Percentiles rank a stretch among this genome's conserved stretches.
Evolutionary conservation across 495 filamentous ascomycete species (phyloP).

Genomic region (Penicillium egyptiacum): DNA sequence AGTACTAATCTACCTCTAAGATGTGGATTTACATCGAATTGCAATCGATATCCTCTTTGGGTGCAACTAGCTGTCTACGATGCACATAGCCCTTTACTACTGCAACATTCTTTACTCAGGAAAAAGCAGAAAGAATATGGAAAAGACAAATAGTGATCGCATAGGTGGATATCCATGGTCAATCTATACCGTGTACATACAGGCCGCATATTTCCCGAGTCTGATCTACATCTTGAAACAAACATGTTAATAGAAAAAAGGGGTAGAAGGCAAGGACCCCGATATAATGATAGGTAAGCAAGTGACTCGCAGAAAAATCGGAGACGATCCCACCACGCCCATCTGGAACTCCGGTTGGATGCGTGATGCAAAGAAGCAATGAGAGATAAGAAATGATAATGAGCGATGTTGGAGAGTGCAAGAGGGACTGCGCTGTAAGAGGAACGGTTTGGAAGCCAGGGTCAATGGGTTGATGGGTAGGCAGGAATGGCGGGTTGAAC

Average conservation of each 20-base stretch:
- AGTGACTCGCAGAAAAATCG: conserved; percentile 10
- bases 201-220: neutral
- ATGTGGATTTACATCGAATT: too few relatives aligned
- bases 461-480: neutral
- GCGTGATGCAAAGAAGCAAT: conserved; percentile 21
- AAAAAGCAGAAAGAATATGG: neutral
- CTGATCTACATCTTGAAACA: conserved; percentile 1
- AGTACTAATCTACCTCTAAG: too few relatives aligned
- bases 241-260: neutral
- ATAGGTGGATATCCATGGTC: neutral
- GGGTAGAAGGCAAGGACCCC: neutral
- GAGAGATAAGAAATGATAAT: conserved; percentile 2
- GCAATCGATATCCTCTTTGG: too few relatives aligned
- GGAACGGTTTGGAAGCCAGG: neutral
- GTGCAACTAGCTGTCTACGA: too few relatives aligned
- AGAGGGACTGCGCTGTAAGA: neutral
- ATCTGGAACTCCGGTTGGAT: conserved; percentile 30
- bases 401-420: neutral
- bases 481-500: conserved; percentile 3
- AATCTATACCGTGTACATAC: conserved; percentile 6
- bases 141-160: neutral
- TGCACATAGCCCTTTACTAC: neutral
- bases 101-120: neutral
- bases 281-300: conserved; percentile 9
- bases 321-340: conserved; percentile 17